Evolutionary conservation across 768 basidiomycete genomes (phyloP).

Genomic region (Serendipita indica): DNA sequence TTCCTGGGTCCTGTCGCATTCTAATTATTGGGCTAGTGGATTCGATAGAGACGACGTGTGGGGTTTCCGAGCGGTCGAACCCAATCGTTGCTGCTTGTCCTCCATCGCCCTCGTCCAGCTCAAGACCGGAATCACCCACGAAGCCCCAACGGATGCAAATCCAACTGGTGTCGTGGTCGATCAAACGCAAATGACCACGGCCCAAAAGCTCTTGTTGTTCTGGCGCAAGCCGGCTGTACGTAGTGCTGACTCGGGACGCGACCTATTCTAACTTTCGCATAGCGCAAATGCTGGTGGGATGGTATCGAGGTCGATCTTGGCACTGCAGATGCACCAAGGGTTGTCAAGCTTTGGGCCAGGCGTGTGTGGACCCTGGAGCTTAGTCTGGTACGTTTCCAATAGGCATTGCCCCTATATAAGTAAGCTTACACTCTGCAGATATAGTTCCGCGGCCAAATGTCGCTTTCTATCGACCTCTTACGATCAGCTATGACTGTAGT

Average conservation of each 20-base stretch:
- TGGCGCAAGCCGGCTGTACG: constrained; percentile 99
- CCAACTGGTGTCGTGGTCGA: constrained; percentile 68
- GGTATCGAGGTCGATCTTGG: constrained; percentile 81
- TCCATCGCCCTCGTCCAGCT: constrained; percentile 94
- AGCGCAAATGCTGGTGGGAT: constrained; percentile 99
- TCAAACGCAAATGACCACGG: constrained; percentile 86
- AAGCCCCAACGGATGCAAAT: constrained; percentile 25
- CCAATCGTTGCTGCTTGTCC: constrained; percentile 91
- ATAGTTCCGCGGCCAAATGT: neutral
- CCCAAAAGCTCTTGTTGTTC: constrained; percentile 91
- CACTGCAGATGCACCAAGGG: constrained; percentile 31
- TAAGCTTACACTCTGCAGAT: neutral
- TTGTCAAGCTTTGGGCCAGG: constrained; percentile 88
- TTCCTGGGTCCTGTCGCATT: constrained; percentile 11
- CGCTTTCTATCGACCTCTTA: neutral
- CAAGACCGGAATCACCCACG: constrained; percentile 87
- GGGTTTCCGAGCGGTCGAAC: constrained; percentile 94
- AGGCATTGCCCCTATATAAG: neutral
- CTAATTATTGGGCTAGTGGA: constrained; percentile 39
- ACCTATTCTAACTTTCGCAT: constrained; percentile 7
- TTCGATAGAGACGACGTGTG: constrained; percentile 96
- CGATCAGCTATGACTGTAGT: constrained; percentile 1
- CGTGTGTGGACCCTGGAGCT: constrained; percentile 97
- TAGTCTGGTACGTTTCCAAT: constrained; percentile 49
- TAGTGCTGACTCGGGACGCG: constrained; percentile 17